Evolutionary conservation across 1,284 basidiomycete species (phyloP), one percentile per base, ranked within the genome.

Genomic region (Rhodotorula glutinis): DNA sequence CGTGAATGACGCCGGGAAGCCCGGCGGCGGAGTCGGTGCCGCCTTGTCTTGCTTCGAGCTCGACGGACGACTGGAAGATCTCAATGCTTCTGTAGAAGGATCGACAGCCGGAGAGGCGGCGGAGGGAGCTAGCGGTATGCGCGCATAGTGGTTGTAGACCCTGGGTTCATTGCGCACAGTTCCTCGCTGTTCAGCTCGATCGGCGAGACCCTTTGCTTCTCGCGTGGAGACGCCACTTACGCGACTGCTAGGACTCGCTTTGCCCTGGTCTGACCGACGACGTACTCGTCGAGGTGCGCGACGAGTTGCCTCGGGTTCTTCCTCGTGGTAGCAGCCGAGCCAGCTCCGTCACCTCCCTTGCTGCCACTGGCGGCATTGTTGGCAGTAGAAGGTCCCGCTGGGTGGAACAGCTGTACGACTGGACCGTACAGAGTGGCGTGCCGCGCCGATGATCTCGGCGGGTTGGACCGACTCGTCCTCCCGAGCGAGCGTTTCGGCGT

Each of bases 191-290:
- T n/a, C n/a, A n/a, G n/a, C n/a, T n/a, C n/a, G n/a, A n/a, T n/a
- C n/a, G n/a, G n/a, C n/a, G n/a, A n/a, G n/a, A n/a, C n/a, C n/a
- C n/a, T n/a, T n/a, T n/a, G n/a, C 11, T 3, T 14, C 17, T 16
- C 11, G 27, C 2, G 13, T 47, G 44, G 19, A 67, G 70, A 59
- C 57, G 67, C 7, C 68, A 83, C 88, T 76, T 77, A 91, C 89
- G 90, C 90, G 52, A 93, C 94, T 41, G 91, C 91, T 25, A 97
- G 83, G 16, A 91, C 88, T 77, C 92, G 92, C 84, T 97, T 97
- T 4, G 94, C 93, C 69, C 83, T 84, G 70, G 91, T 89, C 78
- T 97, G 94, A 3, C 94, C 93, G 19, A 97, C 85, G n/a, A 97
- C 87, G 76, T 63, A 72, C 38, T 65, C 56, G 51, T 69, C 57